Evolutionary conservation across 495 filamentous ascomycete species (phyloP), one percentile per base, ranked within the genome.

Genomic region (Neurospora hispaniola): DNA sequence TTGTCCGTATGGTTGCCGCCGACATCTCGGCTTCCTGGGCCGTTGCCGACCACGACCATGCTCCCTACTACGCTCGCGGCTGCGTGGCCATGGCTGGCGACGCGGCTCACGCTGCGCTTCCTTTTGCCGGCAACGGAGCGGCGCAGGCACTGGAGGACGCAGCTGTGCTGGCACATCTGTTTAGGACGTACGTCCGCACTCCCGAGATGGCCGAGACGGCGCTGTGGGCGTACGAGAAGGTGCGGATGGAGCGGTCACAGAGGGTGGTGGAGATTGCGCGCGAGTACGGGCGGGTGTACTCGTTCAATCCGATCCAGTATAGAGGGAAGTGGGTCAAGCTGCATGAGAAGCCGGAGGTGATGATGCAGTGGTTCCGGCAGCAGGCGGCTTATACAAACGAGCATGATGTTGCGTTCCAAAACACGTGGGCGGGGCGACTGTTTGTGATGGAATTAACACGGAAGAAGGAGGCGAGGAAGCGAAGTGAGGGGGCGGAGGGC

Each of bases 141-240:
- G 87, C 86, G 10, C 88, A 89, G 75, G 88, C 89, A 1, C 80
- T 91, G 74, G 89, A 91, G 74, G 89, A 90, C 75, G 89, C 85
- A 4, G 81, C 81, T 0, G 80, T 85, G 39, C 77, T 87, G 9
- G 76, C 81, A 8, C 71, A 71, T 7, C 69, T 85, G 27, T 77
- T 85, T 27, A 69, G 43, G 0, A 75, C 77, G 42, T 59, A 59
- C 48, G 80, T 79, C 16, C 31, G 35, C 27, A 12, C 40, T 0
- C 39, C 43, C 8, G 43, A 9, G 8, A 62, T 78, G 16, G 73
- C 82, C 31, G 73, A 69, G 46, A 35, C 48, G 1, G 80, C 81
- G 20, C 75, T 82, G 43, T 8, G 4, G 48, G 81, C 80, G 16
- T 83, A 77, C 69, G 74, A 79, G 70, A 42, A 31, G 14, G 73